Evolutionary conservation across 2,329 filamentous ascomycete species (phyloP), one percentile per base, ranked within the genome.

Genomic region (Lachnellula willkommii): DNA sequence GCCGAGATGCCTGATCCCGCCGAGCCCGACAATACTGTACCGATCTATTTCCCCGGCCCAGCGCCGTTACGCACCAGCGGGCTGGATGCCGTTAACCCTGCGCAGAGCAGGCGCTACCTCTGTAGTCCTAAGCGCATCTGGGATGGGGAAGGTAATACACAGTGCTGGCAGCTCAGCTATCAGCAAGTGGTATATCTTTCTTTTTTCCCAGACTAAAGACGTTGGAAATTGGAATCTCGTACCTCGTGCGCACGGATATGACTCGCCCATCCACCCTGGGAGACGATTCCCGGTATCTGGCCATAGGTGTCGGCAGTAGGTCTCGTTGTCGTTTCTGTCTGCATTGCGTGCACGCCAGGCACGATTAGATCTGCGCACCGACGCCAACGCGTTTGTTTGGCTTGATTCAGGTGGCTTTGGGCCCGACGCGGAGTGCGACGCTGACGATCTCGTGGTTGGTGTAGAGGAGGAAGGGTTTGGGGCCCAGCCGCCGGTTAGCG

Each of bases 71-170:
- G 81, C 63, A 88, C 84, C 12, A 94, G 77, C 2, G 89, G 89
- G 59, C 82, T 87, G 75, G 84, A 94, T 55, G 83, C 83, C 2
- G 89, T 93, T 63, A 94, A 77, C 60, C 90, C 89, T 39, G 88
- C 90, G 72, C 90, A 94, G 61, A 93, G 79, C 86, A 91, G 87
- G 88, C 1, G 88, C 89, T 0, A 85, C 88, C 47, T 83, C 72
- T 51, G 74, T 70, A 62, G 78, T 79, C 7, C 75, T 66, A 47
- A 93, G 78, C 53, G 77, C 81, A 42, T 90, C 87, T 42, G 89
- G 89, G 59, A 94, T 92, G n/a, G n/a, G n/a, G n/a, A n/a, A 66
- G 86, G 86, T 68, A 81, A 83, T 46, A 81, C 79, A 78, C 77
- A 80, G 60, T 22, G 48, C 36, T 52, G n/a, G n/a, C n/a, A n/a